Conservation (phyloP, 352 stramenopile genomes). For the Thalassiosira hispida region DNA sequence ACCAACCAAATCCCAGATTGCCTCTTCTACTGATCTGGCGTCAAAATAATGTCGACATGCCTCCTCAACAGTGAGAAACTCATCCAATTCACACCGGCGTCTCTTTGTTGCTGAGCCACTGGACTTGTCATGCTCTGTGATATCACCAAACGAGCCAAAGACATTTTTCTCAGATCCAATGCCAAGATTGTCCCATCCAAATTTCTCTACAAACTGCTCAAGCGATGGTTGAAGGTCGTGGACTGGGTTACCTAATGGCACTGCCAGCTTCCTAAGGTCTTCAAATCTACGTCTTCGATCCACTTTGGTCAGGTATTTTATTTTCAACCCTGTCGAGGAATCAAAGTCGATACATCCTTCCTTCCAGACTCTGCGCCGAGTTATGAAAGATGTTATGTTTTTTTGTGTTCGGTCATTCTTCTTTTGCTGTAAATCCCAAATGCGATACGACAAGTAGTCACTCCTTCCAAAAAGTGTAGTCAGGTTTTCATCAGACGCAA, state of each 20-base stretch:
- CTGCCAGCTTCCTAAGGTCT: conserved; percentile 5
- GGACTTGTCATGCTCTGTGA: not conserved
- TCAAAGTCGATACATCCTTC: conserved; percentile 24
- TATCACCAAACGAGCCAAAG: not conserved
- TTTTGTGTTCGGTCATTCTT: conserved; percentile 1
- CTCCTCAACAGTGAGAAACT: conserved; percentile 18
- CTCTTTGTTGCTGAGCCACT: not conserved
- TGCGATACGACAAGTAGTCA: conserved; percentile 10
- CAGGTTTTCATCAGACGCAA: conserved; percentile 23
- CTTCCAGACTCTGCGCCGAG: not conserved
- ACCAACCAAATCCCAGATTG: conserved; percentile 23
- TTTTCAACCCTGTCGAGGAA: conserved; percentile 9
- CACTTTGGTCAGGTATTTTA: conserved; percentile 22
- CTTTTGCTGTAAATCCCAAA: conserved; percentile 16
- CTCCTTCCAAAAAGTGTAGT: conserved; percentile 17
- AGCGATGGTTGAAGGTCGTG: conserved; percentile 5
- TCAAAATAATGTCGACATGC: conserved; percentile 24
- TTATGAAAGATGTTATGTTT: conserved; percentile 5
- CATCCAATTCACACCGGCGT: not conserved
- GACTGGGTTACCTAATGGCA: conserved; percentile 11
- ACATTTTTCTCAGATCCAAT: conserved; percentile 5
- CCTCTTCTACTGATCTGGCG: conserved; percentile 17
- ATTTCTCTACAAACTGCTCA: conserved; percentile 20
- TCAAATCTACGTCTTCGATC: conserved; percentile 15
- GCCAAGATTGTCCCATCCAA: conserved; percentile 23